Percentiles rank a stretch among this genome's conserved stretches.
These are phyloP conservation scores for Aspergillus cejpii DNA, from an alignment of 2,329 filamentous ascomycete species.

Conservation along the genomic window DNA sequence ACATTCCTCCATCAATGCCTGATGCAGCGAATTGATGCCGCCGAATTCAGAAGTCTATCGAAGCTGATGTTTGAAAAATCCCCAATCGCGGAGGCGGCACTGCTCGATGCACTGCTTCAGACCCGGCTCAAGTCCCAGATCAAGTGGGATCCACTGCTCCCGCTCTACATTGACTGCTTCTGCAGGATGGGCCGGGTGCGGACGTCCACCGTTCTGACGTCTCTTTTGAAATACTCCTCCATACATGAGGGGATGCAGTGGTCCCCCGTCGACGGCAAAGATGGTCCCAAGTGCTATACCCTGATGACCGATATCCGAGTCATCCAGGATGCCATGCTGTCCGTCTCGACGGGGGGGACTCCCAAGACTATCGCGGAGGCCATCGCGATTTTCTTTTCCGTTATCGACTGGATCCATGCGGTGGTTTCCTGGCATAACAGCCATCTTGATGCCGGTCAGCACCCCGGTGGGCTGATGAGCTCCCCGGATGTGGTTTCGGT, in stretches of 20 bases:
- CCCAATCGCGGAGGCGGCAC: slow-evolving; percentile 27
- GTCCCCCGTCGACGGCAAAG: slow-evolving; percentile 7
- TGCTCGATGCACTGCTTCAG: slow-evolving; percentile 34
- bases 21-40: slow-evolving; percentile 32
- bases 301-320: slow-evolving; percentile 40
- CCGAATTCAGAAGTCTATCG: slow-evolving; percentile 35
- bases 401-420: slow-evolving; percentile 37
- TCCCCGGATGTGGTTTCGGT: slow-evolving; percentile 36
- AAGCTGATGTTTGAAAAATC: slow-evolving; percentile 28
- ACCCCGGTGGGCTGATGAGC: slow-evolving; percentile 27
- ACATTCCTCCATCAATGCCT: slow-evolving; percentile 35
- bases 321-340: slow-evolving; percentile 38
- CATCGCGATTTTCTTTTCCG: slow-evolving; percentile 27
- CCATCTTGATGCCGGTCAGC: slow-evolving; percentile 22
- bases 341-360: slow-evolving; percentile 31
- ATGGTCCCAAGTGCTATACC: slow-evolving; percentile 22
- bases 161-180: slow-evolving; percentile 37
- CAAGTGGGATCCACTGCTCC: slow-evolving; percentile 40
- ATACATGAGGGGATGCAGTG: slow-evolving; percentile 21
- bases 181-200: slow-evolving; percentile 31
- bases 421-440: slow-evolving; percentile 33
- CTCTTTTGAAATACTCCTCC: slow-evolving; percentile 33
- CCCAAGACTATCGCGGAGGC: slow-evolving; percentile 28
- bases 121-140: slow-evolving; percentile 28
- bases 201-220: slow-evolving; percentile 29